Percentiles rank a stretch among this genome's conserved stretches.
Evolutionary conservation across 192 early-diverging fungal genomes (phyloP).

Genomic region (Lobosporangium transversale): DNA sequence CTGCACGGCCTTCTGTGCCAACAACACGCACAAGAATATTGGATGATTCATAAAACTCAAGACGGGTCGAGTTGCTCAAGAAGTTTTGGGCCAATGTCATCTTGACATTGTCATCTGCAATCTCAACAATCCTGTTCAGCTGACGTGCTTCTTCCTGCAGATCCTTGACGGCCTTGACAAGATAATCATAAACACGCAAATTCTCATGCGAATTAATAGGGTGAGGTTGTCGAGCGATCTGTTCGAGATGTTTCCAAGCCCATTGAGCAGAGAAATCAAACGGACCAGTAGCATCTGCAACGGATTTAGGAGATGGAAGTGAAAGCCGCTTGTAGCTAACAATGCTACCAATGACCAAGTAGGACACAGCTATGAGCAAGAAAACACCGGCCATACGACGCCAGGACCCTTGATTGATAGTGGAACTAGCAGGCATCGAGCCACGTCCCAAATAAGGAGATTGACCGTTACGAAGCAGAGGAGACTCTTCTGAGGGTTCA

Average conservation of each 20-base stretch:
- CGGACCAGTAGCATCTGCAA: conserved; percentile 25
- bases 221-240: conserved; percentile 41
- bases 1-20: conserved; percentile 55
- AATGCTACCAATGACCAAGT: conserved; percentile 41
- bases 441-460: neutral
- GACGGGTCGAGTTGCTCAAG: conserved; percentile 25
- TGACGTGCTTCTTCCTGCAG: conserved; percentile 36
- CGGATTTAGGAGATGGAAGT: conserved; percentile 27
- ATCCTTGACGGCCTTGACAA: conserved; percentile 14
- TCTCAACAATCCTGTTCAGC: conserved; percentile 25
- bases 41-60: conserved; percentile 58
- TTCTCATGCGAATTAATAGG: conserved; percentile 50
- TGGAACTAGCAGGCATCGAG: conserved; percentile 1
- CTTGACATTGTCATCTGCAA: conserved; percentile 33
- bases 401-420: conserved; percentile 46
- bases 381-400: conserved; percentile 48
- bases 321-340: conserved; percentile 43
- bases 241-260: conserved; percentile 49
- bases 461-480: conserved; percentile 8
- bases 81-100: conserved; percentile 23
- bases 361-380: conserved; percentile 41
- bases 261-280: conserved; percentile 37
- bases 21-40: conserved; percentile 71
- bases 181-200: conserved; percentile 31
- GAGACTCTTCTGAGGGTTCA: conserved; percentile 18